Evolutionary conservation across 768 basidiomycete genomes (phyloP).

Genomic region (Naganishia friedmannii): DNA sequence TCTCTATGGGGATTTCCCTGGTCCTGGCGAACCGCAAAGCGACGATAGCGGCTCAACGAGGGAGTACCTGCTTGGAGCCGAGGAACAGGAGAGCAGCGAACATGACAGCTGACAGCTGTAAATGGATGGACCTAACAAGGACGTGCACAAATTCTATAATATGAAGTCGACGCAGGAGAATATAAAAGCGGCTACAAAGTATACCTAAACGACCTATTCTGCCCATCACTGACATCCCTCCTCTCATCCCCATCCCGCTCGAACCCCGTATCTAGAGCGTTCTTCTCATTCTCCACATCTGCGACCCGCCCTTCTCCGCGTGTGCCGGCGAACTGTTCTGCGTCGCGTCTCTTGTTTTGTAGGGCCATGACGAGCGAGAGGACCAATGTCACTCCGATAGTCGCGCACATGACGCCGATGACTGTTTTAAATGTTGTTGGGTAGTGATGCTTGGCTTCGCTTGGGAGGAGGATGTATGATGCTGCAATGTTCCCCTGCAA

Average conservation of each 20-base stretch:
- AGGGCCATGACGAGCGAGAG: slow-evolving; percentile 2
- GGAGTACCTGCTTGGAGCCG: no score
- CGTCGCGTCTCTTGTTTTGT: background rate
- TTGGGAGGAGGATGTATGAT: slow-evolving; percentile 10
- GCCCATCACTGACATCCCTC: slow-evolving; percentile 15
- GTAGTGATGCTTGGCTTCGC: slow-evolving; percentile 15
- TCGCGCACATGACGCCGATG: slow-evolving; percentile 24
- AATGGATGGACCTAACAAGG: no score
- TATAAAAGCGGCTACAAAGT: slow-evolving; percentile 6
- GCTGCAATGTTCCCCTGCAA: slow-evolving; percentile 15
- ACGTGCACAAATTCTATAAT: no score
- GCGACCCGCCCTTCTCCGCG: background rate
- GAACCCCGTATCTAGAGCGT: background rate
- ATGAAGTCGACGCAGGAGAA: no score
- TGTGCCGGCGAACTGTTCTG: background rate
- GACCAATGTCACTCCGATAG: slow-evolving; percentile 9
- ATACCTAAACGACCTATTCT: slow-evolving; percentile 17
- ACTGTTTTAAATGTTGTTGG: slow-evolving; percentile 20
- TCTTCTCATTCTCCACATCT: background rate
- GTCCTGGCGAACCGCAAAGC: no score
- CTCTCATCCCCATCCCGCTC: background rate
- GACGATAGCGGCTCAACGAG: no score
- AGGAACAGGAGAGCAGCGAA: no score
- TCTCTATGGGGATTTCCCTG: no score
- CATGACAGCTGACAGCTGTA: no score